These are phyloP conservation scores for Alternaria tenuissima DNA, from an alignment of 2,329 filamentous ascomycete species.

Conservation along the genomic window DNA sequence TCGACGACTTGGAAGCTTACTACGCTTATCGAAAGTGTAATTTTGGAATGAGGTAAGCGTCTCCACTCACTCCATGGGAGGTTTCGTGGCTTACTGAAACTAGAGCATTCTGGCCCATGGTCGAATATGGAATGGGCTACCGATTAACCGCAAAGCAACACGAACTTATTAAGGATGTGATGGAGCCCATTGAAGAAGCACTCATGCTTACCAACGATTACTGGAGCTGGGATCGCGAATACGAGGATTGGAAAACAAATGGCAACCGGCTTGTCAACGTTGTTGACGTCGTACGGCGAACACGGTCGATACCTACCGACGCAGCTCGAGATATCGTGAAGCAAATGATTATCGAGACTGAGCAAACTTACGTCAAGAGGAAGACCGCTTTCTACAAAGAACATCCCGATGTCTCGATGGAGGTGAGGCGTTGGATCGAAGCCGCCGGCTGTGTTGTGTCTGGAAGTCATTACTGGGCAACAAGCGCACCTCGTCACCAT, in stretches of 20 bases:
- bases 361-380: neutral
- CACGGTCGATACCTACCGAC: neutral
- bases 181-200: neutral
- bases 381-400: neutral
- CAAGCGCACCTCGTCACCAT: neutral
- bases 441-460: neutral
- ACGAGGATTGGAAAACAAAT: neutral
- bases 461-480: neutral
- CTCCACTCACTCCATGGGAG: fast-evolving
- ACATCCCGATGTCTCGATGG: fast-evolving
- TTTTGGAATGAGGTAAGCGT: too few relatives aligned
- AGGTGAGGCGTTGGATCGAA: neutral
- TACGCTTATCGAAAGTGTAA: neutral
- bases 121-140: neutral
- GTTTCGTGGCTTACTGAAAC: too few relatives aligned
- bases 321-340: neutral
- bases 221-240: constrained; percentile 7
- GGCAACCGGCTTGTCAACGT: neutral
- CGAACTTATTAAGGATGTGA: neutral
- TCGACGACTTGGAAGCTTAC: too few relatives aligned
- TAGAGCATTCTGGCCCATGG: neutral
- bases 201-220: constrained; percentile 4
- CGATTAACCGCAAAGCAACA: neutral
- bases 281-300: neutral
- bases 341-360: neutral